Evolutionary conservation across 139 green algal genomes (phyloP), one percentile per base, ranked within the genome.

Genomic region (Haematococcus lacustris): DNA sequence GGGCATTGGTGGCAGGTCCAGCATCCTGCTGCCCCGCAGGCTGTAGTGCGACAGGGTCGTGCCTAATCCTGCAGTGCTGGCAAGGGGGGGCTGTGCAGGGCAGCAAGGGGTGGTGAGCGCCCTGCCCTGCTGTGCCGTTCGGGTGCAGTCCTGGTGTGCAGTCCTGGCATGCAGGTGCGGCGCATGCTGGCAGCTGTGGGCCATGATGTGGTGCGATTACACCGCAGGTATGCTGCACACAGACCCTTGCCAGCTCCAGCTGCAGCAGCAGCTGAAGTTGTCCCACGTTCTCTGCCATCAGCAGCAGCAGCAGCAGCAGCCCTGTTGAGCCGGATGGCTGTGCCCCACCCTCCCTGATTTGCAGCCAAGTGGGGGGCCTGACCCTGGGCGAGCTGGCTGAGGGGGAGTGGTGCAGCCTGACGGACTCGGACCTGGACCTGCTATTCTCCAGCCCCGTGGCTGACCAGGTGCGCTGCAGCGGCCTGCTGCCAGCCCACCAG

Each of bases 161-260:
- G 2, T 9, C 60, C 25, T 3, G 13, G 35, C 69, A 78, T 41
- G 34, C 82, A 88, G 82, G 75, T 88, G 17, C 76, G 80, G 13
- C 76, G 80, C 53, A 89, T 89, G 85, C 84, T 87, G 62, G 69
- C 78, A 1, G 73, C 85, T 1, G 23, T 89, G 0, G 85, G 79
- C 3, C 51, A 77, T 34, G 62, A 86, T 50, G 85, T 89, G 50
- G 50, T 87, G 40, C 51, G n/a, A 25, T 78, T 89, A 60, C 78
- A 80, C 41, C 73, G 83, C 1, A 59, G 71, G 4, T 35, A 53
- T 2, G n/a, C n/a, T n/a, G n/a, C n/a, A n/a, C n/a, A n/a, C n/a
- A n/a, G n/a, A n/a, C n/a, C n/a, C n/a, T n/a, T n/a, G n/a, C n/a
- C n/a, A n/a, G n/a, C n/a, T n/a, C n/a, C n/a, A n/a, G n/a, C n/a